Conservation (phyloP, 179 eudicot species). For the Gypsophila paniculata region DNA sequence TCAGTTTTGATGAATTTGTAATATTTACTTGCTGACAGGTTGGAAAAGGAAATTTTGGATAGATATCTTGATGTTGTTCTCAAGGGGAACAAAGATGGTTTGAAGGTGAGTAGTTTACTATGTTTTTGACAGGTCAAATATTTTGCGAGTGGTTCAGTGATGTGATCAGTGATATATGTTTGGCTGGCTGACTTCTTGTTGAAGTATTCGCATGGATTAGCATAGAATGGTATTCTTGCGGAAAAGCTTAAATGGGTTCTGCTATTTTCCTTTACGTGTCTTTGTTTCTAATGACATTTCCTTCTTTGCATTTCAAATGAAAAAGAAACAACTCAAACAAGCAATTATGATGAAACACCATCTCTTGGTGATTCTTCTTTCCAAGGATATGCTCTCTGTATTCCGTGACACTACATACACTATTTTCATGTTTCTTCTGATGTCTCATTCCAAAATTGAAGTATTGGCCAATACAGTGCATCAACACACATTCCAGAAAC, state of each 20-base stretch:
- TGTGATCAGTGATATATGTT: neutral
- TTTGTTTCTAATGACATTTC: no score
- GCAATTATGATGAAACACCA: neutral
- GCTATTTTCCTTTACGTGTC: no score
- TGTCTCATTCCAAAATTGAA: neutral
- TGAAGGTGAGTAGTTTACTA: slow-evolving; percentile 57
- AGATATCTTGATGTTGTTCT: slow-evolving; percentile 87
- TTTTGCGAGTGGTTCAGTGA: neutral
- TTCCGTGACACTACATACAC: neutral
- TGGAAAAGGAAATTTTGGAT: slow-evolving; percentile 92
- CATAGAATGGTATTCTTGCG: no score
- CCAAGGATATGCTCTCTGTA: neutral
- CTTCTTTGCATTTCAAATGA: neutral
- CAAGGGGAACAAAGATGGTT: slow-evolving; percentile 95
- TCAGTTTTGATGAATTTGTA: neutral
- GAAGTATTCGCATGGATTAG: neutral
- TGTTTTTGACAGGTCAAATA: neutral
- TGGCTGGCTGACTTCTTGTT: slow-evolving; percentile 2
- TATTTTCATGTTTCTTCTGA: neutral
- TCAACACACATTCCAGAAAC: neutral
- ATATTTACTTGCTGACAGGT: slow-evolving; percentile 39
- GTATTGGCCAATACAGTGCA: neutral
- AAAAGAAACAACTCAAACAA: neutral
- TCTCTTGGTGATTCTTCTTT: neutral
- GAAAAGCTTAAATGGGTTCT: neutral